A percentile compares a stretch with the other conserved stretches of the same genome.
Conservation (phyloP, 2,329 filamentous ascomycete genomes). For the Hypoxylon sp. region DNA sequence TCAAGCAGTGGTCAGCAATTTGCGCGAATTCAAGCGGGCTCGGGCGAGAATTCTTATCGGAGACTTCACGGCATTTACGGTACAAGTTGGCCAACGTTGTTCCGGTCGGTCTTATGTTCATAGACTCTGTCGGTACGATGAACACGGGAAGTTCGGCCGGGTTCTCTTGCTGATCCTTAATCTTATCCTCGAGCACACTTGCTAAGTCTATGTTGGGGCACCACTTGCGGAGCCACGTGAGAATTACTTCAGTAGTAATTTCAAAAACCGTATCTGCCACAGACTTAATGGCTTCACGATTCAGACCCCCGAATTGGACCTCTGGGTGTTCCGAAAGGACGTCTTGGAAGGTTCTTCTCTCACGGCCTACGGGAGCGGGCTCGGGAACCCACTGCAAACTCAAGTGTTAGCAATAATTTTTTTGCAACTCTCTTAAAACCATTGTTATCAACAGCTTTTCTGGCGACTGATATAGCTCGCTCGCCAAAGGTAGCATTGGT, state of each 20-base stretch:
- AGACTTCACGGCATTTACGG: constrained; percentile 24
- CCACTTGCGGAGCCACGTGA: constrained; percentile 45
- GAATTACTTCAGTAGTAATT: constrained; percentile 39
- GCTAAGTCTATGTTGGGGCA: constrained; percentile 37
- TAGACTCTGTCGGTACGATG: constrained; percentile 36
- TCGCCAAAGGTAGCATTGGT: neutral
- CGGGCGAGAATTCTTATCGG: neutral
- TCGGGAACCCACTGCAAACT: neutral
- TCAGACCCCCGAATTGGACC: constrained; percentile 35
- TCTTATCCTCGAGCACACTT: constrained; percentile 27
- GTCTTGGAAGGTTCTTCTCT: constrained; percentile 40
- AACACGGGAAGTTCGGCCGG: neutral
- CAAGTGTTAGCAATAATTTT: constrained; percentile 6
- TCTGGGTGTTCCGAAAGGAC: constrained; percentile 46
- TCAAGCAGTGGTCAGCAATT: constrained; percentile 38
- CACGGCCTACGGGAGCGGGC: neutral
- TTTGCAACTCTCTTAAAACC: neutral
- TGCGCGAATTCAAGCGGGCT: constrained; percentile 27
- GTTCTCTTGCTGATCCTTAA: constrained; percentile 4
- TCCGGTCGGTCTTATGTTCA: constrained; percentile 15
- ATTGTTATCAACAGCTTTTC: neutral
- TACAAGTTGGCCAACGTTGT: constrained; percentile 36
- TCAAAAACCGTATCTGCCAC: constrained; percentile 30
- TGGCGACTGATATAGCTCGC: neutral
- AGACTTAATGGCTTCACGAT: constrained; percentile 18